Conservation (phyloP, 805 yeast genomes). For the Maudiozyma saulgeensis region DNA sequence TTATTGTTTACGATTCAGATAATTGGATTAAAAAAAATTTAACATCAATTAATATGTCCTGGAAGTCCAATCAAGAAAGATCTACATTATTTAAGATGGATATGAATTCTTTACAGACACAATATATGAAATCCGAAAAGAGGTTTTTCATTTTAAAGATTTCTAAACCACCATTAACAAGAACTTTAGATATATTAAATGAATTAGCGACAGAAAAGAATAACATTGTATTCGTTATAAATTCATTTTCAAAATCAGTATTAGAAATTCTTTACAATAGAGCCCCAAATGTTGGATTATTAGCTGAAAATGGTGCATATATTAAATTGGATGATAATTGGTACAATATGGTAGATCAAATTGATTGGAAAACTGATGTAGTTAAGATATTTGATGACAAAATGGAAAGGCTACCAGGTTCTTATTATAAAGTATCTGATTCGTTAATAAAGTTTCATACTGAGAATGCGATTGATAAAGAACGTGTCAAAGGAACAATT, state of each 20-base stretch:
- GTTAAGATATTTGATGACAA: conserved; percentile 28
- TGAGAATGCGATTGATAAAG: conserved; percentile 52
- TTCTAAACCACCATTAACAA: conserved; percentile 49
- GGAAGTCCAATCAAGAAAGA: conserved; percentile 40
- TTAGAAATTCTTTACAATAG: conserved; percentile 61
- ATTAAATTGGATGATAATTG: conserved; percentile 50
- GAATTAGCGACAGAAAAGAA: conserved; percentile 48
- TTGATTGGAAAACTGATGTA: conserved; percentile 33
- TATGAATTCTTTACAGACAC: conserved; percentile 17
- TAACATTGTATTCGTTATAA: conserved; percentile 59
- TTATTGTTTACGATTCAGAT: conserved; percentile 58
- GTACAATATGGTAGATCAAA: conserved; percentile 52
- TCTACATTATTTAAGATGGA: conserved; percentile 27
- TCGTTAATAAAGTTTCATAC: conserved; percentile 70
- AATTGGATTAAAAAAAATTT: conserved; percentile 62
- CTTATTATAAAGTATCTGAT: conserved; percentile 62
- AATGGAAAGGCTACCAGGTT: conserved; percentile 73
- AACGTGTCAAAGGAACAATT: conserved; percentile 54
- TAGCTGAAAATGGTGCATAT: conserved; percentile 87
- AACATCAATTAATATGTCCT: conserved; percentile 40
- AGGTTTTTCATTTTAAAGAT: conserved; percentile 41
- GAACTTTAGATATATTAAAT: conserved; percentile 45
- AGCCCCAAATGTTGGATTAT: conserved; percentile 62
- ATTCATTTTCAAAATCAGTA: conserved; percentile 52
- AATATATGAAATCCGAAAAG: conserved; percentile 25